phyloP scores from a whole-genome alignment of 2,329 filamentous ascomycete genomes.

The Reticulascus tulasneorum region DNA sequence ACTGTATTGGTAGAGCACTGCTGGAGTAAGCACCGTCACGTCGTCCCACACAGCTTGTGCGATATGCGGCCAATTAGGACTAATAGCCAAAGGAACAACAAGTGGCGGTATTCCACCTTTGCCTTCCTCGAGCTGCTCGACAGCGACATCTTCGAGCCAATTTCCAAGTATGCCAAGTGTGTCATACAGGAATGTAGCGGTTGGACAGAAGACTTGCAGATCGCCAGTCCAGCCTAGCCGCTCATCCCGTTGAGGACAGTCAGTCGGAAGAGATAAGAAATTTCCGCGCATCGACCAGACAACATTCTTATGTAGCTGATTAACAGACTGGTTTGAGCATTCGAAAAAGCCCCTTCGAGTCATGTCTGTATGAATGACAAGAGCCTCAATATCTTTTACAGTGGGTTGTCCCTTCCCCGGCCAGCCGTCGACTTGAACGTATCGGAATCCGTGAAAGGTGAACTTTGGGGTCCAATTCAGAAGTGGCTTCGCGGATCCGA shows the following conservation, averaged over 20 bases:
- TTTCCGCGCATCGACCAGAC: conserved; percentile 12
- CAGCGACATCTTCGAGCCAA: conserved; percentile 10
- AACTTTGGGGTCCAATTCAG: conserved; percentile 4
- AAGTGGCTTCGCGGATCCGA: background rate
- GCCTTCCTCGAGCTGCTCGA: conserved; percentile 18
- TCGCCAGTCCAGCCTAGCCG: conserved; percentile 10
- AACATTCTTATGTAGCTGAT: conserved; percentile 7
- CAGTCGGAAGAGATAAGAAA: conserved; percentile 9
- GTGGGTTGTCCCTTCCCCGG: conserved; percentile 1
- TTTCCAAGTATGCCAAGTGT: conserved; percentile 7
- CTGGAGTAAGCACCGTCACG: conserved; percentile 5
- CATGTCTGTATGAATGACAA: conserved; percentile 10
- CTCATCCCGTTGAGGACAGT: conserved; percentile 10
- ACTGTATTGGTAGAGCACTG: conserved; percentile 7
- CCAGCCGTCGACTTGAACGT: conserved; percentile 7
- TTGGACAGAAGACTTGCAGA: conserved; percentile 8
- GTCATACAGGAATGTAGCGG: conserved; percentile 8
- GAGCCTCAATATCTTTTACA: conserved; percentile 1
- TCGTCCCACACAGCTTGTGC: conserved; percentile 12
- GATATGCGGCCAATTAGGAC: conserved; percentile 10
- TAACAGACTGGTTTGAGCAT: conserved; percentile 6
- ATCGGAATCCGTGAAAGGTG: conserved; percentile 11
- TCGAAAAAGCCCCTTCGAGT: conserved; percentile 9
- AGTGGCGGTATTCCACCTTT: conserved; percentile 28
- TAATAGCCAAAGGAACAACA: conserved; percentile 23